Evolutionary conservation across 768 basidiomycete species (phyloP).

Genomic region (Suillus americanus): DNA sequence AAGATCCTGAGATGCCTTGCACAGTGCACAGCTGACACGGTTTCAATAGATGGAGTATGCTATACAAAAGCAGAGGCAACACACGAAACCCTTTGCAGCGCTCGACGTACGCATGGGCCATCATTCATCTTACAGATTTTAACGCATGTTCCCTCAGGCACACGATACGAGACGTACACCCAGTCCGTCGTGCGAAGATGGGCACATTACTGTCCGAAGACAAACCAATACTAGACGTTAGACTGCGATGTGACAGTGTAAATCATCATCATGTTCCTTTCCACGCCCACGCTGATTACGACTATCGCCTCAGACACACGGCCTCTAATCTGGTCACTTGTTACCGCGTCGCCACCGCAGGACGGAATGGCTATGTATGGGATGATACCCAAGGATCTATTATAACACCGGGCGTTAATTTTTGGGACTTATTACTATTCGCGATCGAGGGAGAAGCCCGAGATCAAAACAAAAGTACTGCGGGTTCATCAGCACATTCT

Average conservation of each 20-base stretch:
- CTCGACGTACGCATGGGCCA: conserved; percentile 21
- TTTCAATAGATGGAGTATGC: conserved; percentile 31
- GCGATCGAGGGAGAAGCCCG: background rate
- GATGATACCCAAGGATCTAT: conserved; percentile 15
- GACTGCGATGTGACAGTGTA: conserved; percentile 16
- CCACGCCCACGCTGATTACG: conserved; percentile 14
- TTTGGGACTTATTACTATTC: conserved; percentile 17
- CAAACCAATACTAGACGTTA: conserved; percentile 25
- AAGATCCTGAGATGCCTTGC: conserved; percentile 3
- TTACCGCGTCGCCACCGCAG: conserved; percentile 18
- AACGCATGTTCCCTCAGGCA: conserved; percentile 17
- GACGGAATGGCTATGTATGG: conserved; percentile 22
- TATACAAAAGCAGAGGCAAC: conserved; percentile 32
- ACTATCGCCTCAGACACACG: conserved; percentile 25
- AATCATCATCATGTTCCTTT: background rate
- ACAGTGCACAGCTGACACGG: conserved; percentile 8
- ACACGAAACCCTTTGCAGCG: conserved; percentile 18
- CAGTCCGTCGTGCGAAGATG: conserved; percentile 31
- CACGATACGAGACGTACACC: conserved; percentile 32
- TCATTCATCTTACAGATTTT: conserved; percentile 7
- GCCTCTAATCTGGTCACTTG: conserved; percentile 22
- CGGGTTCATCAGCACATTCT: conserved; percentile 1
- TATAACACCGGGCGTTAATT: conserved; percentile 25
- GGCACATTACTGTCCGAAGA: conserved; percentile 33
- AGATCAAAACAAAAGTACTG: background rate